Base-by-base conservation (phyloP, 2,329 filamentous ascomycete genomes). In the Fusarium oxysporum region DNA sequence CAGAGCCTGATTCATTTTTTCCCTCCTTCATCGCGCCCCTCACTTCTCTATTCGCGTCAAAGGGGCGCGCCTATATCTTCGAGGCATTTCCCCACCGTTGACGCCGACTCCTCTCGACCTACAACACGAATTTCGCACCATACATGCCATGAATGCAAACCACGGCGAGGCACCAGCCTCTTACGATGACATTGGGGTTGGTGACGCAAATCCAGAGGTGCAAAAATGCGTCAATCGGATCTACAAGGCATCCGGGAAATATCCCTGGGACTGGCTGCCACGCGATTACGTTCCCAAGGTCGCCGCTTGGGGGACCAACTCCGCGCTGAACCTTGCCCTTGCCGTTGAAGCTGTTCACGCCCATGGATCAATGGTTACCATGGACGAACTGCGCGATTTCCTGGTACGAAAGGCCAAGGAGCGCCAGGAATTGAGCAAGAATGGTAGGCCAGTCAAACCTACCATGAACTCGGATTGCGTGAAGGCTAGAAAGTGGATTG, bases 241-340 rank as follows among this genome's bases (percentile, higher is more conserved):
- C 19, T 9, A 37, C 4, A 8, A 43, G 17, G 56, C 38, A n/a
- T 37, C 38, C 13, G 37, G 56, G 3, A 28, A 12, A 6, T 58
- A 62, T 54, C 63, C 61, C 21, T 58, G 43, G 50, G 61, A 66
- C 23, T 65, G 37, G 63, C 32, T 66, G 10, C 63, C 61, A 5
- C 19, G 12, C 5, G 21, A 65, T 17, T 66, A 50, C n/a, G 14
- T 32, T 6, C 63, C 50, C 6, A 48, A 19, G 11, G 19, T 45
- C 23, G 10, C 45, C 5, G 12, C 48, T 19, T 66, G 62, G 44
- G 40, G 21, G 2, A 11, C 10, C 16, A 35, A 25, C 16, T 25
- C 38, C 14, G 38, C 40, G 8, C 4, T 13, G n/a, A 45, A 32
- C 17, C n/a, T 65, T 9, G 25, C 51, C 13, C 2, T 19, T 16